Evolutionary conservation across 306 rosid species (phyloP).

Genomic region (Cotoneaster glaucophyllus): DNA sequence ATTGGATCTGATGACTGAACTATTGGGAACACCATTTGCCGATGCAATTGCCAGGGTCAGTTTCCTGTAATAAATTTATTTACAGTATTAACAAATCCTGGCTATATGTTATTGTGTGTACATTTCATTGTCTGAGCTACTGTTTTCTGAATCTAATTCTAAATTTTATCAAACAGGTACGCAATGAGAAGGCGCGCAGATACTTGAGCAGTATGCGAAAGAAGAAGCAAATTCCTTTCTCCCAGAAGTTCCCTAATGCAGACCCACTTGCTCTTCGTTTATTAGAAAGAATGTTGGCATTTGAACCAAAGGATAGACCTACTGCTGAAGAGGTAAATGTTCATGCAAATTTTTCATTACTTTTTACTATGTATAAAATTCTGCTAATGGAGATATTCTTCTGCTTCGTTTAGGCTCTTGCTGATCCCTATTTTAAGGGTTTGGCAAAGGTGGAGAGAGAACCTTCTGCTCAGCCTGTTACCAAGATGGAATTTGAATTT

Average conservation of each 20-base stretch:
- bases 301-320: slow-evolving; percentile 97
- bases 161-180: slow-evolving; percentile 40
- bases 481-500: slow-evolving; percentile 99
- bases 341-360: slow-evolving; percentile 8
- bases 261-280: slow-evolving; percentile 94
- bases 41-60: slow-evolving; percentile 94
- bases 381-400: slow-evolving; percentile 14
- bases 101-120: background rate
- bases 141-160: slow-evolving; percentile 1
- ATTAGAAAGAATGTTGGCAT: slow-evolving; percentile 93
- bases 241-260: slow-evolving; percentile 89
- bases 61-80: slow-evolving; percentile 9
- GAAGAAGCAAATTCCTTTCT: slow-evolving; percentile 80
- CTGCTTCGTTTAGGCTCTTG: slow-evolving; percentile 63
- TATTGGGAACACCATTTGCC: slow-evolving; percentile 85
- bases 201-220: slow-evolving; percentile 93
- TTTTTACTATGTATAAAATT: slow-evolving; percentile 8
- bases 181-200: slow-evolving; percentile 97
- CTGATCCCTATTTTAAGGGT: slow-evolving; percentile 98
- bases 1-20: slow-evolving; percentile 91
- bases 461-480: slow-evolving; percentile 93
- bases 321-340: slow-evolving; percentile 81
- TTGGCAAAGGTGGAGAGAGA: slow-evolving; percentile 98
- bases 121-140: slow-evolving; percentile 7
- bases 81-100: background rate